Evolutionary conservation across 208 protist species (phyloP).

Genomic region (Naegleria gruberi): DNA sequence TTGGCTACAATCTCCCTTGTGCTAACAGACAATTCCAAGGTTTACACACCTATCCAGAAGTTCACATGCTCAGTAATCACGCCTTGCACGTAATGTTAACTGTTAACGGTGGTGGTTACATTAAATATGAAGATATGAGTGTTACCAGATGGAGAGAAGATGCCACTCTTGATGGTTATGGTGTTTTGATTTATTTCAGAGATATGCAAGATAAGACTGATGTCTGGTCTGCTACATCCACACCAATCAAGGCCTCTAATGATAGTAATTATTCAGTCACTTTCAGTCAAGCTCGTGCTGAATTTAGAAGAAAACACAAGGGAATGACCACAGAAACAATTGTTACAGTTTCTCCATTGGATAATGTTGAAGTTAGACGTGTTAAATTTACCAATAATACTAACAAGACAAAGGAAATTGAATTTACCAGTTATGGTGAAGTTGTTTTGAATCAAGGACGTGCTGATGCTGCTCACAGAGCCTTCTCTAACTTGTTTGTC

Average conservation of each 20-base stretch:
- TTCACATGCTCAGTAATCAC: slow-evolving; percentile 4
- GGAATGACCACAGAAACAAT: neutral
- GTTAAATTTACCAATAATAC: neutral
- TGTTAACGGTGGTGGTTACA: neutral
- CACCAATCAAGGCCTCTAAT: neutral
- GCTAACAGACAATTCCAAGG: slow-evolving; percentile 6
- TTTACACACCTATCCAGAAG: neutral
- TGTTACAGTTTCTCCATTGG: neutral
- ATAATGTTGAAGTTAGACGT: slow-evolving; percentile 20
- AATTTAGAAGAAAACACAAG: slow-evolving; percentile 10
- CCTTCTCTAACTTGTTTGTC: slow-evolving; percentile 11
- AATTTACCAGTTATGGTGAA: slow-evolving; percentile 19
- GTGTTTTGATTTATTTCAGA: neutral
- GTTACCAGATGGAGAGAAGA: slow-evolving; percentile 15
- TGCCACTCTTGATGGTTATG: slow-evolving; percentile 11
- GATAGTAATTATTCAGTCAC: neutral
- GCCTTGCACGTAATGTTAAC: neutral
- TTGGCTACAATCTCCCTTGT: neutral
- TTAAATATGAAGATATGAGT: neutral
- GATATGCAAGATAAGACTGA: neutral
- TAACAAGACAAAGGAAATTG: neutral
- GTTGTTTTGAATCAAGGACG: slow-evolving; percentile 4
- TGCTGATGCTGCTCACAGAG: slow-evolving; percentile 14
- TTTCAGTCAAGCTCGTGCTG: neutral
- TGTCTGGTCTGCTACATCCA: neutral